Evolutionary conservation across 2,329 filamentous ascomycete species (phyloP).

Genomic region (Cladophialophora bantiana): DNA sequence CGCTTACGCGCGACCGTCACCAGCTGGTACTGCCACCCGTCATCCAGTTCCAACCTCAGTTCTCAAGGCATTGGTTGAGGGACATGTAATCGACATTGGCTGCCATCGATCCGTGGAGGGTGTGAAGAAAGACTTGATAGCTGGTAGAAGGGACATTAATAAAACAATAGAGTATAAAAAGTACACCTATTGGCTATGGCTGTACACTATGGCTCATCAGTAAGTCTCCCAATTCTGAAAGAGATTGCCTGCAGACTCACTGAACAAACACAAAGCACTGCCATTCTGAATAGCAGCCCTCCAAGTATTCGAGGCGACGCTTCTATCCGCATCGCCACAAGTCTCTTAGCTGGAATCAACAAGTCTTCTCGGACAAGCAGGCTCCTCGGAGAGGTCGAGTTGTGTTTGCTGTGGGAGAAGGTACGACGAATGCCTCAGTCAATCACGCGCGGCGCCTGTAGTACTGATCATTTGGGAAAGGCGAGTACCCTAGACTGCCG

Average conservation of each 20-base stretch:
- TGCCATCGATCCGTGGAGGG: conserved; percentile 2
- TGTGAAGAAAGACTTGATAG: background rate
- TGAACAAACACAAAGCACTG: background rate
- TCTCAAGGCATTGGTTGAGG: conserved; percentile 9
- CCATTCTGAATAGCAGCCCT: conserved; percentile 2
- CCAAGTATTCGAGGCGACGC: conserved; percentile 2
- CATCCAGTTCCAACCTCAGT: conserved; percentile 4
- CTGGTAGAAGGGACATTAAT: background rate
- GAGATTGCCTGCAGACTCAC: background rate
- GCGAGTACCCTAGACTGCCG: background rate
- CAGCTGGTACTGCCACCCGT: background rate
- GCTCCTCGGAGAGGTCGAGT: conserved; percentile 2
- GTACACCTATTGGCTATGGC: conserved; percentile 7
- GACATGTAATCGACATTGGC: conserved; percentile 14
- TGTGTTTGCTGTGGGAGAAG: conserved; percentile 11
- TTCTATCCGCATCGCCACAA: background rate
- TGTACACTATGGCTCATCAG: conserved; percentile 3
- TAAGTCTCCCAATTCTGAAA: background rate
- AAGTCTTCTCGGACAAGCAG: background rate
- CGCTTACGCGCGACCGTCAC: background rate
- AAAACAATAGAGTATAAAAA: conserved; percentile 3
- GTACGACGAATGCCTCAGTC: background rate
- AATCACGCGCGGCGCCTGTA: background rate
- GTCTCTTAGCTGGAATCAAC: background rate
- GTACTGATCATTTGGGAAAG: background rate